phyloP scores from a whole-genome alignment of 2,329 filamentous ascomycete species.

The Ophiostoma quercus region DNA sequence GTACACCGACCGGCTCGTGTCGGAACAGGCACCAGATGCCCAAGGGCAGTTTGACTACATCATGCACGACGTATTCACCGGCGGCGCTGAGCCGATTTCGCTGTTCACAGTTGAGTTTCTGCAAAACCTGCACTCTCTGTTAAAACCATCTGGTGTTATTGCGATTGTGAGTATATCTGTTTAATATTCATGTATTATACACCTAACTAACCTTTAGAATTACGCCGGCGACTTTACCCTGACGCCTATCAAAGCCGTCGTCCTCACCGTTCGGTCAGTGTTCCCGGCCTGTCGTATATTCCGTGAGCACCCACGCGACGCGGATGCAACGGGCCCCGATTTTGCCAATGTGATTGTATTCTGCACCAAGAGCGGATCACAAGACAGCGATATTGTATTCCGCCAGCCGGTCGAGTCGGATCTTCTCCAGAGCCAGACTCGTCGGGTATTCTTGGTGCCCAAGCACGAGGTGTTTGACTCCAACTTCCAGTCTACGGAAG shows the following conservation, averaged over 20 bases:
- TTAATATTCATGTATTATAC: background rate
- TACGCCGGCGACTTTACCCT: constrained; percentile 85
- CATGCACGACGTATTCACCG: constrained; percentile 95
- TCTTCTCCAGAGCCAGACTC: constrained; percentile 64
- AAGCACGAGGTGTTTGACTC: constrained; percentile 59
- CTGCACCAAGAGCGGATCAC: constrained; percentile 64
- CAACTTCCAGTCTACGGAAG: constrained; percentile 43
- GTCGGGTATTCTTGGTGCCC: constrained; percentile 66
- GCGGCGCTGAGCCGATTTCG: constrained; percentile 81
- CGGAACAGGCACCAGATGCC: constrained; percentile 28
- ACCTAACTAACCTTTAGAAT: constrained; percentile 53
- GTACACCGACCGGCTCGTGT: constrained; percentile 51
- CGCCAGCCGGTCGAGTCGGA: constrained; percentile 60
- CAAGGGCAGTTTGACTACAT: constrained; percentile 74
- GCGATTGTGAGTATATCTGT: constrained; percentile 64
- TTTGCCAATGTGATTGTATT: constrained; percentile 98
- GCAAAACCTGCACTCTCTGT: constrained; percentile 59
- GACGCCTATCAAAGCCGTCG: constrained; percentile 68
- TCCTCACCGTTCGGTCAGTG: constrained; percentile 73
- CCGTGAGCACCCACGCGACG: constrained; percentile 63
- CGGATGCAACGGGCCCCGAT: constrained; percentile 51
- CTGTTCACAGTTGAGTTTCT: constrained; percentile 88
- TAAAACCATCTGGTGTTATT: constrained; percentile 74
- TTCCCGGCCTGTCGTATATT: constrained; percentile 91
- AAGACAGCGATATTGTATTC: constrained; percentile 45